Conservation (phyloP, 108 stramenopile species). For the Discostella stelligeroides region DNA sequence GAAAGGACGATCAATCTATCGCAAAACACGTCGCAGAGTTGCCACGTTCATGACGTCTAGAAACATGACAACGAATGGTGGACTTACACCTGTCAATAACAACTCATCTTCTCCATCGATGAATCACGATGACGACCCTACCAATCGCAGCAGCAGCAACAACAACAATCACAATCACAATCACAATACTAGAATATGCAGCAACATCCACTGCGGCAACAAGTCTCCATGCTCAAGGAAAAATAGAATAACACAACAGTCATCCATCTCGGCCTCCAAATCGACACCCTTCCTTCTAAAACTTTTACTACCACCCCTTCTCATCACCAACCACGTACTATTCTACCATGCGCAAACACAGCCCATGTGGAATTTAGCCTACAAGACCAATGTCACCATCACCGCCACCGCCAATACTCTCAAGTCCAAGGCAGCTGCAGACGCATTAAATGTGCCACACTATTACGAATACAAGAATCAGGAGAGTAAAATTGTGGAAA, state of each 20-base stretch:
- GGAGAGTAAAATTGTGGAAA: slow-evolving; percentile 59
- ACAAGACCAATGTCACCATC: slow-evolving; percentile 54
- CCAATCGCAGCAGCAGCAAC: slow-evolving; percentile 6
- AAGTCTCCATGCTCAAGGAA: background rate
- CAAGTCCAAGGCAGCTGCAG: slow-evolving; percentile 51
- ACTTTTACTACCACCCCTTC: slow-evolving; percentile 53
- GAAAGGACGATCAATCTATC: background rate
- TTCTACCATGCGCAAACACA: slow-evolving; percentile 72
- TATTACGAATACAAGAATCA: slow-evolving; percentile 40
- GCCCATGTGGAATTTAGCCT: slow-evolving; percentile 81
- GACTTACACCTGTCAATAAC: background rate
- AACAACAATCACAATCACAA: too few species aligned
- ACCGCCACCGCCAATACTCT: slow-evolving; percentile 65
- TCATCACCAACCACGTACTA: slow-evolving; percentile 57
- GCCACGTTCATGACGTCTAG: background rate
- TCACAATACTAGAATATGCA: background rate
- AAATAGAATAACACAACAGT: slow-evolving; percentile 19
- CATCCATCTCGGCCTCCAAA: slow-evolving; percentile 36
- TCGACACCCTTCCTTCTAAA: slow-evolving; percentile 43
- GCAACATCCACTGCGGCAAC: background rate
- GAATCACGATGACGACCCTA: background rate
- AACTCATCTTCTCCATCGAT: background rate
- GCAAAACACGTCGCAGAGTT: slow-evolving; percentile 5
- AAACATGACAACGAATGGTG: background rate
- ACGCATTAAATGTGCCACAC: slow-evolving; percentile 54